Base-by-base conservation (phyloP, 768 basidiomycete species). In the Pleurotus eryngii region DNA sequence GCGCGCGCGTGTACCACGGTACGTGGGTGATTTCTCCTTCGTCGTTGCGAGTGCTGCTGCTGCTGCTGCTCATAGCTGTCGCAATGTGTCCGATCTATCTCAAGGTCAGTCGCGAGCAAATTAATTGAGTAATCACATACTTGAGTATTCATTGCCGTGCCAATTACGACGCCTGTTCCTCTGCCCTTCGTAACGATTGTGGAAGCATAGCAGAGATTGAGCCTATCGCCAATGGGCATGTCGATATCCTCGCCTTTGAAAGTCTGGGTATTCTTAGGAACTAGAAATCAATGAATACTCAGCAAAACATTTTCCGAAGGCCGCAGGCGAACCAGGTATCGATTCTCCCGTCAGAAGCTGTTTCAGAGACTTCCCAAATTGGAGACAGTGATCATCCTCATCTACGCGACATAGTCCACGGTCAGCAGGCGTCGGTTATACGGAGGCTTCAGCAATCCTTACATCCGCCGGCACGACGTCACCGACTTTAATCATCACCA, bases 401-500 rank as follows among this genome's bases (percentile, higher is more conserved):
- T 15, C 51, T 54, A n/a, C 30, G 7, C 30, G 30, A 35, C 11
- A 9, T 11, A 8, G 11, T 35, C 30, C 30, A 35, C 24, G 1
- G 1, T 35, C 30, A 35, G 30, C 30, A 9, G 11, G 30, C 7
- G 30, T 35, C 30, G 30, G 30, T 11, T 35, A 35, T 35, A 35
- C 30, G 30, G 11, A 35, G 30, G 7, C 30, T 35, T 35, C 30
- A 35, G 11, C 30, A 40, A 15, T 11, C 24, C 51, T 42, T 54
- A 54, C 51, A 42, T 54, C 51, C 18, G 51, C 51, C 18, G 51
- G 51, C 8, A 54, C 51, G 18, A 54, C 51, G 39, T 54, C 51
- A 54, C 51, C 51, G 17, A 26, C 51, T 54, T 54, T 54, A 20
- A 54, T 54, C 51, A 54, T 54, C 22, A 54, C 39, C n/a, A 54